Percentiles rank a stretch among this genome's conserved stretches.
These are phyloP conservation scores for Umbelopsis vinacea DNA, from an alignment of 192 early-diverging fungal species.

Conservation along the genomic window DNA sequence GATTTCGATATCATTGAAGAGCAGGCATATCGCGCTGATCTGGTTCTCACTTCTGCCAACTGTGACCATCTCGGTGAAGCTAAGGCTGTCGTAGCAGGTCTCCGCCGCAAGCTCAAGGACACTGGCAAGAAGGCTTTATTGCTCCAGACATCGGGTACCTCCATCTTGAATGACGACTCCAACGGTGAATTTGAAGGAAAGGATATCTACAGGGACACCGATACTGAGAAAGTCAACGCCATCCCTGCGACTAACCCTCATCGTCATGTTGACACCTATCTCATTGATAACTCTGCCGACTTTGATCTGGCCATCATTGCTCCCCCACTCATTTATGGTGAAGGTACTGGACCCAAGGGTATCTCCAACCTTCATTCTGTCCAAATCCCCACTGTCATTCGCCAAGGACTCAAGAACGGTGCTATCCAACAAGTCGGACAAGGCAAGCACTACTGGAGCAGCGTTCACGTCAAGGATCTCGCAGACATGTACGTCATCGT, in stretches of 20 bases:
- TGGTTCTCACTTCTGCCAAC: slow-evolving; percentile 2
- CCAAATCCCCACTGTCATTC: slow-evolving; percentile 21
- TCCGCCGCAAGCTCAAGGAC: slow-evolving; percentile 4
- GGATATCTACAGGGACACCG: background rate
- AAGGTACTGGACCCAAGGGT: slow-evolving; percentile 13
- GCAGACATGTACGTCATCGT: slow-evolving; percentile 2
- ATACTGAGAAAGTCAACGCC: slow-evolving; percentile 8
- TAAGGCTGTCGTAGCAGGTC: slow-evolving; percentile 18
- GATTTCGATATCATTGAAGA: background rate
- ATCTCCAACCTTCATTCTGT: background rate
- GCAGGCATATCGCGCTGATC: slow-evolving; percentile 6
- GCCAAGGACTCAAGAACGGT: background rate
- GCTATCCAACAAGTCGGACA: slow-evolving; percentile 3
- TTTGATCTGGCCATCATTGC: slow-evolving; percentile 19
- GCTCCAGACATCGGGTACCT: slow-evolving; percentile 13
- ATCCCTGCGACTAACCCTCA: slow-evolving; percentile 17
- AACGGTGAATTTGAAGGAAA: slow-evolving; percentile 6
- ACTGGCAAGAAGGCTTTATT: background rate
- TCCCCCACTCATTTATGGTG: slow-evolving; percentile 6
- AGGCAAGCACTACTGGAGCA: slow-evolving; percentile 7
- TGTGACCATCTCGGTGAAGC: slow-evolving; percentile 12
- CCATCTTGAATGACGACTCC: background rate
- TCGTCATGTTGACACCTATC: slow-evolving; percentile 9
- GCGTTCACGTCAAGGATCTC: slow-evolving; percentile 11
- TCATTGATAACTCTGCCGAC: slow-evolving; percentile 20